A percentile compares a stretch with the other conserved stretches of the same genome.
These are phyloP conservation scores for Myrica gale DNA, from an alignment of 306 rosid species.

Conservation along the genomic window DNA sequence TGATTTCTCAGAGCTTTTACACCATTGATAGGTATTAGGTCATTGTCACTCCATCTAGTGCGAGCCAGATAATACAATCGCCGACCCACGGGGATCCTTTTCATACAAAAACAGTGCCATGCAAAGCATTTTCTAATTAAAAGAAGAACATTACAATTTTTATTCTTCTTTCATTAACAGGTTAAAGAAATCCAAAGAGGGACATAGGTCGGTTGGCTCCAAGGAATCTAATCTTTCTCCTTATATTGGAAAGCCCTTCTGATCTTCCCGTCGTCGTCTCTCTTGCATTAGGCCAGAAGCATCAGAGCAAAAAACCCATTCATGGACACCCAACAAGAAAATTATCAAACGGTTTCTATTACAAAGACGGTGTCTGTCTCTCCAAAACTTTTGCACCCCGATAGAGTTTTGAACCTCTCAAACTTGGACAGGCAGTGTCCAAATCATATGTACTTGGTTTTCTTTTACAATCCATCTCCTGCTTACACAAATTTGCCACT, in stretches of 20 bases:
- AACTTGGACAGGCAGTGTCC: conserved; percentile 83
- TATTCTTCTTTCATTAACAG: conserved; percentile 6
- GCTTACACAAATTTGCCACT: conserved; percentile 22
- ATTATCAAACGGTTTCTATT: conserved; percentile 40
- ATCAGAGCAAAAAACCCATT: background rate
- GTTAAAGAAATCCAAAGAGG: conserved; percentile 19
- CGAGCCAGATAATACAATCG: conserved; percentile 46
- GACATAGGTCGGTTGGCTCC: conserved; percentile 17
- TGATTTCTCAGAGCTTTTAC: conserved; percentile 19
- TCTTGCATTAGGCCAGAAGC: conserved; percentile 3
- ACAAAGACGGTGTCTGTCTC: conserved; percentile 44
- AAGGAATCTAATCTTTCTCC: conserved; percentile 28
- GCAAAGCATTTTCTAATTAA: conserved; percentile 37
- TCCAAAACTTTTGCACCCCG: conserved; percentile 45
- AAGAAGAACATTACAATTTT: conserved; percentile 22
- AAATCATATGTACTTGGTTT: conserved; percentile 57
- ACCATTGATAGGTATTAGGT: conserved; percentile 39
- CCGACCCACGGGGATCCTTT: conserved; percentile 19
- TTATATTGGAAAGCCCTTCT: conserved; percentile 6
- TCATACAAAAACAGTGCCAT: conserved; percentile 45
- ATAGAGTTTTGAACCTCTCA: conserved; percentile 51
- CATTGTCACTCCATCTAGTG: conserved; percentile 39
- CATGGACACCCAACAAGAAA: conserved; percentile 40
- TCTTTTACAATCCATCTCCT: conserved; percentile 44
- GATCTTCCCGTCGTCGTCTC: conserved; percentile 7